A percentile compares a stretch with the other conserved stretches of the same genome.
phyloP scores from a whole-genome alignment of 345 rosid species.

The Corymbia maculata region DNA sequence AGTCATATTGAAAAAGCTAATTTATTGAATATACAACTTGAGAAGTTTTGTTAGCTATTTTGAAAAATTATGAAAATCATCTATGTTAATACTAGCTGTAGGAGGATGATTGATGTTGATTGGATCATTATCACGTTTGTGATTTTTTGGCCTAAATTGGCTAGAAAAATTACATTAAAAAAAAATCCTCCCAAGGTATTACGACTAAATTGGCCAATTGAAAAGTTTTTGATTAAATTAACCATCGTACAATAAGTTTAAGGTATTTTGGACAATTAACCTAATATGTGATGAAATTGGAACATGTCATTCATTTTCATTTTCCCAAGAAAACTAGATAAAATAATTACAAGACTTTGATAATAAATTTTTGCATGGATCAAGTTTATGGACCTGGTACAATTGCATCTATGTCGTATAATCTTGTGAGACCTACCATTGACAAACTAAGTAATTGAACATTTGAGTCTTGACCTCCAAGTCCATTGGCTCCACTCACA shows the following conservation, averaged over 20 bases:
- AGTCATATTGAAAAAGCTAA: neutral
- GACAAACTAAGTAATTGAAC: neutral
- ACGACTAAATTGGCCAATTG: neutral
- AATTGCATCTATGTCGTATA: neutral
- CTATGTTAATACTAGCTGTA: accelerated
- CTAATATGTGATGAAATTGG: neutral
- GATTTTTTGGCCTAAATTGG: neutral
- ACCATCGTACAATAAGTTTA: accelerated
- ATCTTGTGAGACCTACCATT: neutral
- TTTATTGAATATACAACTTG: neutral
- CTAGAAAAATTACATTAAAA: neutral
- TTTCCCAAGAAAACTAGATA: neutral
- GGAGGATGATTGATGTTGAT: accelerated
- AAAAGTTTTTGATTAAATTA: neutral
- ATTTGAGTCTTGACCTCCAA: neutral
- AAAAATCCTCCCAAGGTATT: neutral
- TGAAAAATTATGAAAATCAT: neutral
- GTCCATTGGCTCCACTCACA: neutral
- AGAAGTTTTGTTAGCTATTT: neutral
- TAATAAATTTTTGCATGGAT: neutral
- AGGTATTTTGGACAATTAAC: neutral
- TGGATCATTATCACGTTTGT: neutral
- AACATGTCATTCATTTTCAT: neutral
- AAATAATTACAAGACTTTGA: neutral
- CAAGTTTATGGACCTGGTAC: neutral